Evolutionary conservation across 768 basidiomycete species (phyloP), one percentile per base, ranked within the genome.

Genomic region (Russula griseocarnosa): DNA sequence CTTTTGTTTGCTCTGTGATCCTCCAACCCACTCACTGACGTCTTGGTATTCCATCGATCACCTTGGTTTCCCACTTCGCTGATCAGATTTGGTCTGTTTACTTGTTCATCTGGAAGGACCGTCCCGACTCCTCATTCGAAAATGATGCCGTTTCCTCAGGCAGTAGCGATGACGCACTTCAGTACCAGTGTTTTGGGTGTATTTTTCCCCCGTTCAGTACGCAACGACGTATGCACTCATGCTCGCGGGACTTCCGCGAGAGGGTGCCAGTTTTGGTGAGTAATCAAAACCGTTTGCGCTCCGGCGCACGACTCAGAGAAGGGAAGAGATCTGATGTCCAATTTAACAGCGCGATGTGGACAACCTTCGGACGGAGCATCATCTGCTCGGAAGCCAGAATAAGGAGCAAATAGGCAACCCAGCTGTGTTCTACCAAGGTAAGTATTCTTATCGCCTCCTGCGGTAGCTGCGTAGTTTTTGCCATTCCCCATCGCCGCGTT

Each of bases 191-290:
- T 26, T 40, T 36, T 22, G 28, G 58, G 47, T 50, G 13, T 36
- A 22, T 54, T 26, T 24, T 64, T 54, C 47, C 55, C 53, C 34
- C 4, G 38, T 65, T 28, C 36, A 55, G 20, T 9, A 24, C 24
- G n/a, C n/a, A 24, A 20, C 11, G 26, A 11, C 52, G 36, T 46
- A 18, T 53, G 1, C 34, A 16, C 42, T 24, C 20, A 18, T 22
- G 46, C 14, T 44, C 20, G 63, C 58, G 53, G 46, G 46, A 62
- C 63, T 64, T 64, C 63, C 54, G 63, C 63, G 63, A 65, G 58
- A 64, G 58, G 63, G 38, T 38, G 18, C 42, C 28, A 54, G 34
- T 16, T 47, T 24, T 7, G 42, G 52, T 63, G 52, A 54, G 57
- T 30, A 32, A 6, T 16, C 32, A 46, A 47, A 40, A n/a, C 5